A percentile compares a stretch with the other conserved stretches of the same genome.
Evolutionary conservation across 2,329 filamentous ascomycete species (phyloP).

Genomic region (Penicillium sp.): DNA sequence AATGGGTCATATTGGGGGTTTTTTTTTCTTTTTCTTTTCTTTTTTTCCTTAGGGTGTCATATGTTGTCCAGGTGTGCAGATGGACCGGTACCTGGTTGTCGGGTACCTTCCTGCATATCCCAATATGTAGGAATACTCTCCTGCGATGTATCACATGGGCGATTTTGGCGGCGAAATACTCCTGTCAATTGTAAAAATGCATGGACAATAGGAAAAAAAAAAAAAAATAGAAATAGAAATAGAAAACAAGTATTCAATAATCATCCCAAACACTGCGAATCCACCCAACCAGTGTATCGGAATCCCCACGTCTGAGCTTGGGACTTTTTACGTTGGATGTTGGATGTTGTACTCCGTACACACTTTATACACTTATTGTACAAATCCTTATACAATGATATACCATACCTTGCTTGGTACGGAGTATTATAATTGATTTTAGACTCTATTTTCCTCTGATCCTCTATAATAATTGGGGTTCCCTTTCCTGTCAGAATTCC

Average conservation of each 20-base stretch:
- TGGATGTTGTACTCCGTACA: not conserved
- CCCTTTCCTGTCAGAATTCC: not conserved
- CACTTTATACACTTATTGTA: not conserved
- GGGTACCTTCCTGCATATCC: not conserved
- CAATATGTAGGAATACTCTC: not conserved
- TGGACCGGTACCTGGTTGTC: not conserved
- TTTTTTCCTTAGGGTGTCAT: too few species aligned
- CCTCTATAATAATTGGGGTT: conserved; percentile 2
- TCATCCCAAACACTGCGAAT: not conserved
- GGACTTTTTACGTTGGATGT: not conserved
- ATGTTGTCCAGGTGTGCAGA: too few species aligned
- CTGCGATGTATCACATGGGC: not conserved
- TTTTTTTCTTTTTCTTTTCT: too few species aligned
- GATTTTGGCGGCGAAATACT: not conserved
- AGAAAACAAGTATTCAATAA: not conserved
- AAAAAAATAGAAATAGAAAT: not conserved
- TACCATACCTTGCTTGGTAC: not conserved
- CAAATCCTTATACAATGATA: not conserved
- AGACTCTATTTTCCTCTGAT: not conserved
- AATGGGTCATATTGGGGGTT: not conserved
- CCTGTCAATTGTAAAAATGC: not conserved
- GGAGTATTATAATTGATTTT: not conserved
- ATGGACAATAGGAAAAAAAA: not conserved
- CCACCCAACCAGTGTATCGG: conserved; percentile 5
- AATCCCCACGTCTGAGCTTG: conserved; percentile 5